A percentile compares a stretch with the other conserved stretches of the same genome.
phyloP scores from a whole-genome alignment of 495 filamentous ascomycete species.

The Talaromyces wortmannii region DNA sequence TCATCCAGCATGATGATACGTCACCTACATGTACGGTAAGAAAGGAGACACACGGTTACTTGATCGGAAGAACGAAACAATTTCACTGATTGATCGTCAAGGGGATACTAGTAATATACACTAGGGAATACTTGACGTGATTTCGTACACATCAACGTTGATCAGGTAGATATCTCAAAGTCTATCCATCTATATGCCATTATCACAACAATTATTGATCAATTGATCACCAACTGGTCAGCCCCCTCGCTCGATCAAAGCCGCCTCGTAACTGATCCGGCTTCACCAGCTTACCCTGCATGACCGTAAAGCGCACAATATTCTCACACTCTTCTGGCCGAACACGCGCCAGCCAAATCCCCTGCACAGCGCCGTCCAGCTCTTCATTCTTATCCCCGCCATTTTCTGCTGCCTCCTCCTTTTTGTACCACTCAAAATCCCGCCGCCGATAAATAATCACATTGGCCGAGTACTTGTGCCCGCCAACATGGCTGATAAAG shows the following conservation, averaged over 20 bases:
- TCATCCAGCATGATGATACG: too few species aligned
- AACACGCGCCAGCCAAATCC: conserved; percentile 90
- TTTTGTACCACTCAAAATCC: conserved; percentile 46
- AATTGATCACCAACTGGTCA: conserved; percentile 73
- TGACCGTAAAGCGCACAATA: conserved; percentile 78
- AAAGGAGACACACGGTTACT: too few species aligned
- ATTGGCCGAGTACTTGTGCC: conserved; percentile 88
- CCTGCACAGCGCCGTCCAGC: conserved; percentile 65
- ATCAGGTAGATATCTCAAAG: too few species aligned
- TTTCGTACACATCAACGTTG: too few species aligned
- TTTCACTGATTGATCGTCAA: too few species aligned
- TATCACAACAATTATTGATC: not conserved
- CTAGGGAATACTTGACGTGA: too few species aligned
- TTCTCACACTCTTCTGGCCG: conserved; percentile 91
- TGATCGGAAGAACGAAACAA: too few species aligned
- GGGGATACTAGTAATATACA: too few species aligned
- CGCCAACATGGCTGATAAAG: conserved; percentile 92
- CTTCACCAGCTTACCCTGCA: conserved; percentile 93
- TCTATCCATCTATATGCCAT: not conserved
- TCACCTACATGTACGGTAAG: too few species aligned
- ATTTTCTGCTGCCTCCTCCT: conserved; percentile 10
- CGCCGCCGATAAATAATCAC: conserved; percentile 78
- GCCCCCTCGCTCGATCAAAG: conserved; percentile 72
- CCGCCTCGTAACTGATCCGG: conserved; percentile 79
- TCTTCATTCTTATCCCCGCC: conserved; percentile 22